Evolutionary conservation across 768 basidiomycete species (phyloP), one percentile per base, ranked within the genome.

Genomic region (Russula foetens): DNA sequence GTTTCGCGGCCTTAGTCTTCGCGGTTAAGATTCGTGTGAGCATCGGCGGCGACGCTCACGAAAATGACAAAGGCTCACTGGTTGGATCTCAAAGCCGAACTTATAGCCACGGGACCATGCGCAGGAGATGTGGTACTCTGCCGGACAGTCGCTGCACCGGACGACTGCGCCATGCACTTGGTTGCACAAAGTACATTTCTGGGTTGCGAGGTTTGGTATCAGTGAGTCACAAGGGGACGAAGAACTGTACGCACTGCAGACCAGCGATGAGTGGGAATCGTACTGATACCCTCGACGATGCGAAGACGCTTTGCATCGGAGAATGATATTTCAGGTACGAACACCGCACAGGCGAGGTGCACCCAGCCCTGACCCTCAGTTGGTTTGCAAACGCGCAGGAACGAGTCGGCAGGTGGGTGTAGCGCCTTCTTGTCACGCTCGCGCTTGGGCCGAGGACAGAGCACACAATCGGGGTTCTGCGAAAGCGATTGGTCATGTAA

Each of bases 351-450:
- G 4, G 97, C 73, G 33, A 94, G 78, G 70, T 98, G 96, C 0
- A 85, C 85, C 94, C 94, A 97, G 58, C 88, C 86, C 71, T 92
- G 88, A 11, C 92, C 91, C 75, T 97, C 94, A 0, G 94, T 96
- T 7, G 91, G 91, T 69, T 95, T 96, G 69, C 83, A 84, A 44
- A 84, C 83, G 57, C 91, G 80, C 59, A 94, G 74, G 69, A 80
- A 95, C 31, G 78, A 80, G 67, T 87, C 83, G 5, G 81, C 67
- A 5, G 82, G 75, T 43, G 82, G 80, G 53, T 76, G 74, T 29
- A 75, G 71, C 6, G 72, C 76, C 69, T 76, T 79, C 29, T 55
- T 61, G 69, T 75, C 79, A 26, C 80, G 76, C 62, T 83, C 81
- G 45, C 76, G 72, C 24, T 76, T 72, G 49, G 75, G 70, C 21